Base-by-base conservation (phyloP, 371 early-diverging fungal genomes). In the Apophysomyces trapeziformis region DNA sequence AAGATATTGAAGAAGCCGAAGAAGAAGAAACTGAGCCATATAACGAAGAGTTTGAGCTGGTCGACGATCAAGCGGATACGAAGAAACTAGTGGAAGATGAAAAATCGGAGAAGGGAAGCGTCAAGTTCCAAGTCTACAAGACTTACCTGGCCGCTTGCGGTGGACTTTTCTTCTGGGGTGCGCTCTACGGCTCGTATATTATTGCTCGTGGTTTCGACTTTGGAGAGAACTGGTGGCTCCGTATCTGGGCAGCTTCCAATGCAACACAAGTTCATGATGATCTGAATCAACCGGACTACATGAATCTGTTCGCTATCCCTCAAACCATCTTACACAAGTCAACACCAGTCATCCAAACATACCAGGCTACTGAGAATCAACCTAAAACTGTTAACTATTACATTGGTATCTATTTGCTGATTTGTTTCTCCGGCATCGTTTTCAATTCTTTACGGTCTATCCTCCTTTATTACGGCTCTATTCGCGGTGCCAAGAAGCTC, bases 121-220 rank as follows among this genome's bases (percentile, higher is more conserved):
- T 93, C 9, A 74, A 85, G 5, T 74, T 80, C 67, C 62, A 80
- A 14, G 85, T 89, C 11, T 91, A 93, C 66, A 62, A 64, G 41
- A 77, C 79, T 4, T 93, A 92, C 60, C 79, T 92, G 21, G 60
- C 66, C 16, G 90, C 91, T 0, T 83, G 87, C 45, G 93, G 93
- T 60, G 92, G 93, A 0, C 78, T 71, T 72, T 37, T 70, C 4
- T 88, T 82, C 71, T 87, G 88, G 82, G 37, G 71, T 2, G 59
- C 79, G 16, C 37, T 85, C 5, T 63, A 83, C 0, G 37, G 82
- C 14, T 59, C 85, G n/a, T 82, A 87, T 59, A 61, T 85, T 32
- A 57, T 83, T n/a, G 71, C 79, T 8, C 74, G 88, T 41, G n/a
- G 70, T 1, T 66, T 88, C 8, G 66, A 71, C 21, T 73, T 90